phyloP scores from a whole-genome alignment of 805 yeast species.

The Zygotorulaspora sp. region DNA sequence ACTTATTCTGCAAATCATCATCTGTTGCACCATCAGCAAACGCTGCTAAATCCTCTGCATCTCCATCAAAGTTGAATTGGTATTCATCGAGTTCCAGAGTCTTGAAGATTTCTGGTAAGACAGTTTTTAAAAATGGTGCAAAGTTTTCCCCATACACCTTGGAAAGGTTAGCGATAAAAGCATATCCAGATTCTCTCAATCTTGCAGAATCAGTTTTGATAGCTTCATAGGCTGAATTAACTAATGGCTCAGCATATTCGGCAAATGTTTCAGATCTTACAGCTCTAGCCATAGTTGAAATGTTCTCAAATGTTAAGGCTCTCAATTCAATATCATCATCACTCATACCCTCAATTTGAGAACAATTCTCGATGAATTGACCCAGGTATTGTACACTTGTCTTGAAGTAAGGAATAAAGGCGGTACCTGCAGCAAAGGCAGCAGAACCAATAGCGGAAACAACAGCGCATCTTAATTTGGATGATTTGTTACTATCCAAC shows the following conservation, averaged over 20 bases:
- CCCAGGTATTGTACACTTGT: constrained; percentile 76
- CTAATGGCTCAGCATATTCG: constrained; percentile 79
- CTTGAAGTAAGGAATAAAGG: constrained; percentile 80
- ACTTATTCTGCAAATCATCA: constrained; percentile 62
- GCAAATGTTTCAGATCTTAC: constrained; percentile 89
- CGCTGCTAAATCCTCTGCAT: constrained; percentile 43
- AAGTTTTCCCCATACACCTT: constrained; percentile 90
- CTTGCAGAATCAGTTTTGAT: constrained; percentile 73
- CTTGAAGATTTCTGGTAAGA: constrained; percentile 78
- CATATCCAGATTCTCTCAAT: constrained; percentile 91
- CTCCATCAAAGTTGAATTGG: constrained; percentile 54
- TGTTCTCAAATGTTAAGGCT: constrained; percentile 87
- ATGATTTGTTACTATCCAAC: constrained; percentile 71
- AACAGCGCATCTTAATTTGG: constrained; percentile 66
- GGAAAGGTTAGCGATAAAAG: constrained; percentile 90
- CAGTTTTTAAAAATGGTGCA: constrained; percentile 73
- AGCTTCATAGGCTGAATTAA: constrained; percentile 79
- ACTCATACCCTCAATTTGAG: constrained; percentile 66
- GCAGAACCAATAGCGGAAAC: constrained; percentile 97
- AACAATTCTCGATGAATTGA: constrained; percentile 69
- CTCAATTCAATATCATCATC: constrained; percentile 89
- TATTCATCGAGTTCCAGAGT: constrained; percentile 87
- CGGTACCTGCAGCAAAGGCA: constrained; percentile 89
- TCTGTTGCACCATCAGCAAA: constrained; percentile 49
- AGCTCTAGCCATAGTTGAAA: constrained; percentile 93